Conservation (phyloP, 2,329 filamentous ascomycete genomes). For the Aspergillus aculeatinus region DNA sequence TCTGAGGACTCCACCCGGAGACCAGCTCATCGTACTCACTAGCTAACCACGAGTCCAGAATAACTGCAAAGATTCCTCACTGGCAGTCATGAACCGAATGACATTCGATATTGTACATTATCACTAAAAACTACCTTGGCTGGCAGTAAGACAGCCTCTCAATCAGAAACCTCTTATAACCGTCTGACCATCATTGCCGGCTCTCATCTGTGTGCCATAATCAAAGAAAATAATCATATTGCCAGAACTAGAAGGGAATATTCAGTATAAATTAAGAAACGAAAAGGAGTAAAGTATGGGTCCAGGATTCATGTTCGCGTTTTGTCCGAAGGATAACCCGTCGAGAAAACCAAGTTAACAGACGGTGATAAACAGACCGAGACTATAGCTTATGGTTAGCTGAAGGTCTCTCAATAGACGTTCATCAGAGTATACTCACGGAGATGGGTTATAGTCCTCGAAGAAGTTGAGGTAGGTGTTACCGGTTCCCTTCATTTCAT, state of each 20-base stretch:
- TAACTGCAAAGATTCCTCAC: too few relatives aligned
- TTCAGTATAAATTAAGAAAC: background rate
- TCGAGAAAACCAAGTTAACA: constrained; percentile 29
- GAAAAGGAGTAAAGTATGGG: constrained; percentile 7
- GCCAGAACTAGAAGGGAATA: background rate
- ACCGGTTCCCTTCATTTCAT: constrained; percentile 53
- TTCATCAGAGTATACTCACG: constrained; percentile 35
- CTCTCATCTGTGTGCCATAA: background rate
- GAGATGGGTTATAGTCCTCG: constrained; percentile 60
- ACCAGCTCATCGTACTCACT: background rate
- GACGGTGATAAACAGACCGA: constrained; percentile 45
- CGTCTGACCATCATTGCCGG: background rate
- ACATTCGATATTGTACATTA: background rate
- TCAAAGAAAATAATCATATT: background rate
- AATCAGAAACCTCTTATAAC: background rate
- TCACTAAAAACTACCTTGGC: background rate
- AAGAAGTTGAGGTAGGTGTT: constrained; percentile 59
- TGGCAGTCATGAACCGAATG: background rate
- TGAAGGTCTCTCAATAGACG: background rate
- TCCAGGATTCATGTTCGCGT: constrained; percentile 20
- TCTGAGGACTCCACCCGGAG: background rate
- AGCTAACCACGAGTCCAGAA: too few relatives aligned
- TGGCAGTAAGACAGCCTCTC: background rate
- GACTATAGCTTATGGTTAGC: constrained; percentile 25
- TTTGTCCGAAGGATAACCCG: background rate